Conservation (phyloP, 176 grass and related monocot species). For the Chrysopogon serrulatus region DNA sequence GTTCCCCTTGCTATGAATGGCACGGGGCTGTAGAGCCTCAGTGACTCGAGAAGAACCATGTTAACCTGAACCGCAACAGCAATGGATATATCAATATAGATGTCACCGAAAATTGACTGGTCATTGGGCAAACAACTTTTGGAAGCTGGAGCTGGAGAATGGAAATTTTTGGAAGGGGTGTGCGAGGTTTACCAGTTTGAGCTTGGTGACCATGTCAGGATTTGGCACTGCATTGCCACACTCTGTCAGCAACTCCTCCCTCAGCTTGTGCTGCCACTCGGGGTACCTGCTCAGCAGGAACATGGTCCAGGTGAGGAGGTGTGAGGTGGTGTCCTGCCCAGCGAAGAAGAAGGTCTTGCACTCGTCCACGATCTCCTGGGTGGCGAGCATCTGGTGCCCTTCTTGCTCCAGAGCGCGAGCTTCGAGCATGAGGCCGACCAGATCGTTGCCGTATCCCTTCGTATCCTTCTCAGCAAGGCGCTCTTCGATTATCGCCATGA, state of each 20-base stretch:
- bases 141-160: neutral
- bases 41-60: constrained; percentile 11
- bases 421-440: constrained; percentile 15
- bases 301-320: constrained; percentile 32
- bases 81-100: neutral
- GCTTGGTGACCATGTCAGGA: neutral
- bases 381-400: neutral
- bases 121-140: too few relatives aligned
- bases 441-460: neutral
- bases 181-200: neutral
- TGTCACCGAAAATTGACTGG: too few relatives aligned
- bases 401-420: neutral
- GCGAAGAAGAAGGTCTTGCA: constrained; percentile 46
- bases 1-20: neutral
- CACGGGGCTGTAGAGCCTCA: constrained; percentile 10
- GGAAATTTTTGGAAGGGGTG: neutral
- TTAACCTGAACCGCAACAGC: neutral
- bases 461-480: neutral
- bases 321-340: constrained; percentile 32
- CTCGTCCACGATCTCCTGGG: constrained; percentile 23
- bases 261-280: constrained; percentile 35
- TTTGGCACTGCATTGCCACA: neutral
- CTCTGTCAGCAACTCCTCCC: constrained; percentile 17
- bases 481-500: neutral
- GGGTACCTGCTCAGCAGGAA: constrained; percentile 27